These are phyloP conservation scores for Penicillium paneum DNA, from an alignment of 2,329 filamentous ascomycete genomes.

Conservation along the genomic window DNA sequence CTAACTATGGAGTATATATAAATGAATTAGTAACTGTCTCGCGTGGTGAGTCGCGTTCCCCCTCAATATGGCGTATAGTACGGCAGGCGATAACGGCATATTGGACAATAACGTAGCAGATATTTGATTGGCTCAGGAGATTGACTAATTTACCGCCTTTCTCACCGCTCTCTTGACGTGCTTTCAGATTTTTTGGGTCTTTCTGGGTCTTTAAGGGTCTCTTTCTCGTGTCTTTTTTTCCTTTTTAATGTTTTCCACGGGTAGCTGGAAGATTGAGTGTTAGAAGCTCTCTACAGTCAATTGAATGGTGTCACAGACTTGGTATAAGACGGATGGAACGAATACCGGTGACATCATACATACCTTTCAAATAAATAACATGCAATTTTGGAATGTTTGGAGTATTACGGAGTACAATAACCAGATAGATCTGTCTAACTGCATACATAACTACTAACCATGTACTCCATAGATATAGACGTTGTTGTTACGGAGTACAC, in stretches of 20 bases:
- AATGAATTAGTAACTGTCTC: too few relatives aligned
- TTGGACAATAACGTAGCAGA: neutral
- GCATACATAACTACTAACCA: too few relatives aligned
- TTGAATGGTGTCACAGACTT: too few relatives aligned
- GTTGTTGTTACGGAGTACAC: neutral
- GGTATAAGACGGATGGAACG: too few relatives aligned
- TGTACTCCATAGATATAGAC: neutral
- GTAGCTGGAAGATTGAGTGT: too few relatives aligned
- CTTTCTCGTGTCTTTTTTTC: neutral
- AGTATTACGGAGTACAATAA: neutral
- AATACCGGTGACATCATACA: too few relatives aligned
- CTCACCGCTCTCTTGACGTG: neutral
- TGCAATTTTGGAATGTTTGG: neutral
- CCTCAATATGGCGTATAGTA: conserved; percentile 3
- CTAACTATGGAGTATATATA: too few relatives aligned
- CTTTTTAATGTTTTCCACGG: too few relatives aligned
- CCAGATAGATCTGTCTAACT: too few relatives aligned
- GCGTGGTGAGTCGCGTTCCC: conserved; percentile 17
- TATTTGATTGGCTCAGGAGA: neutral
- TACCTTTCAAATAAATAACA: neutral
- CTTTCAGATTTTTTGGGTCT: neutral
- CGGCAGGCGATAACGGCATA: neutral
- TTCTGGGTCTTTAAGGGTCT: too few relatives aligned
- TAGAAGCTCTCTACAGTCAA: too few relatives aligned
- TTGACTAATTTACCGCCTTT: neutral